Base-by-base conservation (phyloP, 495 filamentous ascomycete species). In the Articulospora tetracladia region DNA sequence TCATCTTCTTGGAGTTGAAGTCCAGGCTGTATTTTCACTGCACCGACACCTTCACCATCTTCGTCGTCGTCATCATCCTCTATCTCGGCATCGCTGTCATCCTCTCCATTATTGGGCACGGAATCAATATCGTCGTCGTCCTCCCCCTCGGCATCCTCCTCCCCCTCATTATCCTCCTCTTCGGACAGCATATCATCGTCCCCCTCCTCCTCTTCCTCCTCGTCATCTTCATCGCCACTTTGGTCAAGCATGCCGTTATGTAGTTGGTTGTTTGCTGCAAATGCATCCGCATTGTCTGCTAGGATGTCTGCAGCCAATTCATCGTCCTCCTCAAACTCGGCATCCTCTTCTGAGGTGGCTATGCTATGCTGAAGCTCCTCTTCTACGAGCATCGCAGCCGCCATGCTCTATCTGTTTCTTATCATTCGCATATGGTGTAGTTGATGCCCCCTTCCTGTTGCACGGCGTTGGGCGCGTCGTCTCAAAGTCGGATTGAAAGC, bases 1-100 rank as follows among this genome's bases (percentile, higher is more conserved):
- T 81, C 66, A 47, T 79, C 64, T 57, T 79, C 70, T 44, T 79
- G 74, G 8, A 44, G 17, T 44, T 44, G 10, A 2, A 79, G 74
- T 47, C 81, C 79, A 10, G 84, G 83, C 54, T 77, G 77, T 27
- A 88, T 79, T 66, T 92, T 91, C 7, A 93, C 89, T 19, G 89
- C 87, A 1, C 87, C 87, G 51, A 92, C 89, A 19, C 86, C 82
- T 68, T 90, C 89, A 47, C 74, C 76, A 27, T 83, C 76, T 13
- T 76, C 77, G 15, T 77, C 77, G 3, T 76, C 73, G 54, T 68
- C 69, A 19, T 62, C 67, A 59, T 57, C 44, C 17, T 68, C 69
- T 23, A 68, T 66, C 51, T 73, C 72, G 17, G 61, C 66, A 59
- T 57, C 44, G 26, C 66, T 73, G 39, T 74, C 77, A 44, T 74